Conservation (phyloP, 768 basidiomycete species). For the Pulveroboletus sp. region DNA sequence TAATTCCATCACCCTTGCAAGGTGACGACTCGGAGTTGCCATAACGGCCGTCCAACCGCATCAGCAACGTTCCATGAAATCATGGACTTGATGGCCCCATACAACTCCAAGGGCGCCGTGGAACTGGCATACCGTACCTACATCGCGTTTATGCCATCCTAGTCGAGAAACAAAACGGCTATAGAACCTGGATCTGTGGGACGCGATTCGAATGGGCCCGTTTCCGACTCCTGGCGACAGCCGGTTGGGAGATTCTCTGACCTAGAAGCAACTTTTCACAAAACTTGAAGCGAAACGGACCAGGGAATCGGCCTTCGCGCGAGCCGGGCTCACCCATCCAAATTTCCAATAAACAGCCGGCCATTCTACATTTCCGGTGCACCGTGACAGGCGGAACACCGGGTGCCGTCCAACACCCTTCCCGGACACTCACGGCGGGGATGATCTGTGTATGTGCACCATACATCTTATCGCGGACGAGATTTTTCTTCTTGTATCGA, state of each 20-base stretch:
- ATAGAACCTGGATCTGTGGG: neutral
- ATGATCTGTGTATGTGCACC: neutral
- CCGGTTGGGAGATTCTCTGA: neutral
- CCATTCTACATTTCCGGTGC: neutral
- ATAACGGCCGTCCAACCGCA: neutral
- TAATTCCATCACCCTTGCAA: constrained; percentile 4
- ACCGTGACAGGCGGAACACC: neutral
- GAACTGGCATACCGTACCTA: constrained; percentile 6
- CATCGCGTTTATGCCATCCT: constrained; percentile 3
- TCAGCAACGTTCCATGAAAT: constrained; percentile 6
- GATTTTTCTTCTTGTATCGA: neutral
- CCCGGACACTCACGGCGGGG: neutral
- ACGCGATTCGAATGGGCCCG: neutral
- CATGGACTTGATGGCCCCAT: neutral
- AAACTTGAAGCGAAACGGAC: neutral
- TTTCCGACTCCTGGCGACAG: neutral
- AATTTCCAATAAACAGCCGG: neutral
- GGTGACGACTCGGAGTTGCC: neutral
- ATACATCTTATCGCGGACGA: neutral
- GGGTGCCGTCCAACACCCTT: constrained; percentile 2
- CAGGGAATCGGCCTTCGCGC: neutral
- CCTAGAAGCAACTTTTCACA: neutral
- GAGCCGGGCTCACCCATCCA: neutral
- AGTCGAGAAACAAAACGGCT: neutral
- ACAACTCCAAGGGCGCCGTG: constrained; percentile 28